Percentiles rank a stretch among this genome's conserved stretches.
These are phyloP conservation scores for Tothia fuscella DNA, from an alignment of 2,329 filamentous ascomycete species.

Conservation along the genomic window DNA sequence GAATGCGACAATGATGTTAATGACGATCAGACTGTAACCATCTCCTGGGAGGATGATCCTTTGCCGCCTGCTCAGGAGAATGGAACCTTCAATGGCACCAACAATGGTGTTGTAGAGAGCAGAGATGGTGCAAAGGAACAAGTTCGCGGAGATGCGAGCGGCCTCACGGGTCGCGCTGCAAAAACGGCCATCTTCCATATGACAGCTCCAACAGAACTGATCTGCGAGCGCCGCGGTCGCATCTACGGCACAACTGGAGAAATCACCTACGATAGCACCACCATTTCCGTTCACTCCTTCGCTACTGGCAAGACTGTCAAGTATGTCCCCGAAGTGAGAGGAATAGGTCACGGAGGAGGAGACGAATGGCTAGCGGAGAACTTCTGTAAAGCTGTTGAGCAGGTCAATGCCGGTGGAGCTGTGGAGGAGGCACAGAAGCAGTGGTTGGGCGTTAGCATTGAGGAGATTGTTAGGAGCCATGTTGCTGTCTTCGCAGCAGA, in stretches of 20 bases:
- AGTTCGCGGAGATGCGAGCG: not conserved
- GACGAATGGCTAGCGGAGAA: conserved; percentile 69
- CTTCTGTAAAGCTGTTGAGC: conserved; percentile 72
- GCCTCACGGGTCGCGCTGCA: conserved; percentile 40
- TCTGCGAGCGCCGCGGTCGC: conserved; percentile 74
- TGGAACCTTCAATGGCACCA: conserved; percentile 4
- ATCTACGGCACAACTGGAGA: conserved; percentile 83
- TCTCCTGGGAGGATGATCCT: conserved; percentile 71
- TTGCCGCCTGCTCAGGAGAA: conserved; percentile 19
- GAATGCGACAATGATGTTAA: conserved; percentile 88
- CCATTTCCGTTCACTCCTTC: conserved; percentile 67
- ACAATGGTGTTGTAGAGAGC: conserved; percentile 9
- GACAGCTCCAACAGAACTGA: conserved; percentile 77
- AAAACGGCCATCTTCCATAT: conserved; percentile 91
- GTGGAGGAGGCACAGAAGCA: conserved; percentile 61
- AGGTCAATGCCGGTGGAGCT: conserved; percentile 56
- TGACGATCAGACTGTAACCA: conserved; percentile 82
- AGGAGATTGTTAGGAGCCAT: conserved; percentile 82
- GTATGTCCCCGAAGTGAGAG: conserved; percentile 49
- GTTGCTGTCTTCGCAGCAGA: conserved; percentile 91
- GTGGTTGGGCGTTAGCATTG: conserved; percentile 69
- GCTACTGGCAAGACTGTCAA: conserved; percentile 41
- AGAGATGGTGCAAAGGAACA: conserved; percentile 10
- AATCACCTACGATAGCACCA: conserved; percentile 68
- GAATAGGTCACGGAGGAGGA: conserved; percentile 71